Evolutionary conservation across 106 monocot genomes (phyloP).

Genomic region (Dendrobium chrysotoxum): DNA sequence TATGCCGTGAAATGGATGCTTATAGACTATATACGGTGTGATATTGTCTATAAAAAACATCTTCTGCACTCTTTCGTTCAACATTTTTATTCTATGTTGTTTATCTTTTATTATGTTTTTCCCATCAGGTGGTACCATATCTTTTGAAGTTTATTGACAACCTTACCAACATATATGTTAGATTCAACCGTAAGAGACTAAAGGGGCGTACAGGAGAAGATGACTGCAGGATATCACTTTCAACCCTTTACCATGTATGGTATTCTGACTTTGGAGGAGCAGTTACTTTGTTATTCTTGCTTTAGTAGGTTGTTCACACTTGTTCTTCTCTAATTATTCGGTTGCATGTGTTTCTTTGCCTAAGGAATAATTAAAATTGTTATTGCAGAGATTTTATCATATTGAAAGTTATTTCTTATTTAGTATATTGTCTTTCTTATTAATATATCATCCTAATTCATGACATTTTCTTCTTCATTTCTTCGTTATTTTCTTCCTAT

Average conservation of each 20-base stretch:
- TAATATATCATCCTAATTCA: too few species aligned
- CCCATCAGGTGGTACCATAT: constrained; percentile 80
- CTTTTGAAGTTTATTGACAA: constrained; percentile 92
- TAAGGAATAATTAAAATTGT: not conserved
- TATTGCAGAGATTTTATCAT: too few species aligned
- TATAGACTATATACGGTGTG: constrained; percentile 89
- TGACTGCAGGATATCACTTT: constrained; percentile 87
- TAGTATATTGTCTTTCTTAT: too few species aligned
- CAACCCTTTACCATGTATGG: constrained; percentile 90
- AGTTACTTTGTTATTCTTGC: not conserved
- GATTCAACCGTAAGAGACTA: constrained; percentile 92
- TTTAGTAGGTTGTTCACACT: constrained; percentile 1
- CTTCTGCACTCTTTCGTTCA: not conserved
- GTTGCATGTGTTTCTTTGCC: not conserved
- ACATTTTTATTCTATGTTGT: not conserved
- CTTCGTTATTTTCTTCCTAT: too few species aligned
- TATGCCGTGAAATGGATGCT: constrained; percentile 96
- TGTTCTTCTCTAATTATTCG: not conserved
- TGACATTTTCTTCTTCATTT: too few species aligned
- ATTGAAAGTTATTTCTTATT: too few species aligned
- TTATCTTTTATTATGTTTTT: constrained; percentile 2
- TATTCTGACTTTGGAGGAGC: not conserved
- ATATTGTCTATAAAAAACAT: not conserved
- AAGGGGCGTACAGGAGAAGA: constrained; percentile 97
- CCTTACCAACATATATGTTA: constrained; percentile 95